Conservation (phyloP, 2,329 filamentous ascomycete species). For the Bipolaris zeicola region DNA sequence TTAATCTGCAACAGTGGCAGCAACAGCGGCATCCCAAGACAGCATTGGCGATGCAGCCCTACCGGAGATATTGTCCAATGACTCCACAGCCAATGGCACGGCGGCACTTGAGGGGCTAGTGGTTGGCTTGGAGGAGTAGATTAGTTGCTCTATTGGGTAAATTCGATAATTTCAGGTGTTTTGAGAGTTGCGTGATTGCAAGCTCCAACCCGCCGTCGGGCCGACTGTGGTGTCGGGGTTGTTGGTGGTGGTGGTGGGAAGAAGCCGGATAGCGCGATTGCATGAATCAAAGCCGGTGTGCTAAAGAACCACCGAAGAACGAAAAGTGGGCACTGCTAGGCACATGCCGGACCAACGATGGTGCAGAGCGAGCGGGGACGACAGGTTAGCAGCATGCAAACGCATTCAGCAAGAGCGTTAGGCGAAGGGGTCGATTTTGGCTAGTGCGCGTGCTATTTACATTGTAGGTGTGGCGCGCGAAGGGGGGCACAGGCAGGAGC, state of each 20-base stretch:
- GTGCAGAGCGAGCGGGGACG: constrained; percentile 11
- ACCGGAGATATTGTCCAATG: constrained; percentile 11
- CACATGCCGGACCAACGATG: constrained; percentile 7
- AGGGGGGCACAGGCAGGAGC: not conserved
- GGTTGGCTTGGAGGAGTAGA: constrained; percentile 2
- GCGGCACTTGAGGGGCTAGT: constrained; percentile 7
- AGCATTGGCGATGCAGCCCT: constrained; percentile 10
- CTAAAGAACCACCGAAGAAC: constrained; percentile 19
- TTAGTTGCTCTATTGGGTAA: constrained; percentile 5
- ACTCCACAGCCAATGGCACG: not conserved
- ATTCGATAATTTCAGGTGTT: constrained; percentile 6
- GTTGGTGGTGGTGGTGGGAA: constrained; percentile 1
- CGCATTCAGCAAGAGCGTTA: constrained; percentile 2
- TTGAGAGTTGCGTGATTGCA: constrained; percentile 1
- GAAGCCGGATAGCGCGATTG: not conserved
- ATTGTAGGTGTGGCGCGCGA: not conserved
- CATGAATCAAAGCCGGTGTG: constrained; percentile 16
- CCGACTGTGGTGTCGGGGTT: constrained; percentile 8
- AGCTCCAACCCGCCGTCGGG: constrained; percentile 1
- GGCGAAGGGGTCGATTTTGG: not conserved
- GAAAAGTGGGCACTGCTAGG: constrained; percentile 8
- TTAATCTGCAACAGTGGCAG: constrained; percentile 4
- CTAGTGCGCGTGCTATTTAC: not conserved
- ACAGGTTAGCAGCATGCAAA: constrained; percentile 8
- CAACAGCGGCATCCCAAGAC: not conserved